Conservation (phyloP, 192 early-diverging fungal genomes). For the Piromyces finnis region DNA sequence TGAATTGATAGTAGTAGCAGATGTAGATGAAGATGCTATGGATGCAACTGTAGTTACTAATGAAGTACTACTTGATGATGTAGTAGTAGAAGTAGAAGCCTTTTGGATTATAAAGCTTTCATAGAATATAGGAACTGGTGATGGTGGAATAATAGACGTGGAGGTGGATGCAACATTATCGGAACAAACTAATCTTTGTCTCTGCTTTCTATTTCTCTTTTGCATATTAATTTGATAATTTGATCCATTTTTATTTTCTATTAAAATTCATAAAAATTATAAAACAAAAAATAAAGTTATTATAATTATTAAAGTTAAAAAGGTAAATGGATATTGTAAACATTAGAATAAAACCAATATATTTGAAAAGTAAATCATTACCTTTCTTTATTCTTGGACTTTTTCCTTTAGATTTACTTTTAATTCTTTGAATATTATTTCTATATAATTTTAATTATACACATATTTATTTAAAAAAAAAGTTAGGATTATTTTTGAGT, state of each 20-base stretch:
- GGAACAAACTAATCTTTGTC: neutral
- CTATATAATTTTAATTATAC: too few species aligned
- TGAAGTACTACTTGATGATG: neutral
- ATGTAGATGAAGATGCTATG: neutral
- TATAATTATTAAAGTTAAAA: too few species aligned
- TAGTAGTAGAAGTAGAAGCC: neutral
- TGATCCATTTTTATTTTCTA: neutral
- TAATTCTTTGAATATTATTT: neutral
- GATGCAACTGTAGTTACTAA: neutral
- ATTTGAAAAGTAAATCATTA: too few species aligned
- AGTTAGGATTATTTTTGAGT: too few species aligned
- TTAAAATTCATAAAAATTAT: too few species aligned
- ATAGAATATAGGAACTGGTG: neutral
- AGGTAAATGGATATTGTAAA: too few species aligned
- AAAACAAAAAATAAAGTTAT: too few species aligned
- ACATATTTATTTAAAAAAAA: too few species aligned
- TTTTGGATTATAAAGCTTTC: neutral
- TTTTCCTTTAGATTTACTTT: neutral
- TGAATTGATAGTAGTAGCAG: neutral
- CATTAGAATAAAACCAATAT: too few species aligned
- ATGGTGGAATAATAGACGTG: neutral
- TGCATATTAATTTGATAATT: neutral
- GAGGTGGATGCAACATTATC: neutral
- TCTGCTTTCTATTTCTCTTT: neutral
- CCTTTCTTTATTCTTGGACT: neutral